Base-by-base conservation (phyloP, 2,329 filamentous ascomycete genomes). In the Graphilbum ipis-grandicollis region DNA sequence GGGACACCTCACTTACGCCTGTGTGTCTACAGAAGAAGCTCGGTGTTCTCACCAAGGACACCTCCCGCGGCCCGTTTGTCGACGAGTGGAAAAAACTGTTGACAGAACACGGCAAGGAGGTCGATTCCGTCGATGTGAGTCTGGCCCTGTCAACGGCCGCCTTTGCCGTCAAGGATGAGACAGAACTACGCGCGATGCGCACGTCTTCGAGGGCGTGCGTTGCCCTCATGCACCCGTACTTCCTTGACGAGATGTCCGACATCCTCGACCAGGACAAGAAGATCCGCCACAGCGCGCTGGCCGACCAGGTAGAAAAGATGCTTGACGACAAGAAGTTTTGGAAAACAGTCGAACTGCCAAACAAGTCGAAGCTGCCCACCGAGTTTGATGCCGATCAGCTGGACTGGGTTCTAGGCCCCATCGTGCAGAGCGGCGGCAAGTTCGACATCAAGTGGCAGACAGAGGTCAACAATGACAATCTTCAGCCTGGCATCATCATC, bases 211-310 rank as follows among this genome's bases (percentile, higher is more conserved):
- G 90, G 52, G 88, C 90, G 33, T 94, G 86, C 48, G 88, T 92
- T 46, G 86, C 85, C 40, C 65, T 96, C 41, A 92, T 96, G 77
- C 84, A 84, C 35, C 84, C 88, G 41, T 98, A 90, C 58, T 96
- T 96, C 55, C 77, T 98, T 46, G 90, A 98, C 52, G 86, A 94
- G 55, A 96, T 98, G 86, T 93, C 88, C 35, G 79, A 81, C 48
- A 79, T 96, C 36, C 73, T 98, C 41, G 90, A 98, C 52, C 79
- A 86, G 47, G 92, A 96, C 56, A 94, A 93, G 65, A 93, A 93
- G 54, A 84, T 96, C 52, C 90, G 85, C 44, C 90, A 98, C 58
- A 82, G 78, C 45, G 68, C 70, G 2, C 68, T 98, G 8, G 76
- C 82, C n/a, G 75, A 83, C 49, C 90, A 86, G 57, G 79, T 98